Conservation (phyloP, 2,329 filamentous ascomycete species). For the Ophiosphaerella korrae region DNA sequence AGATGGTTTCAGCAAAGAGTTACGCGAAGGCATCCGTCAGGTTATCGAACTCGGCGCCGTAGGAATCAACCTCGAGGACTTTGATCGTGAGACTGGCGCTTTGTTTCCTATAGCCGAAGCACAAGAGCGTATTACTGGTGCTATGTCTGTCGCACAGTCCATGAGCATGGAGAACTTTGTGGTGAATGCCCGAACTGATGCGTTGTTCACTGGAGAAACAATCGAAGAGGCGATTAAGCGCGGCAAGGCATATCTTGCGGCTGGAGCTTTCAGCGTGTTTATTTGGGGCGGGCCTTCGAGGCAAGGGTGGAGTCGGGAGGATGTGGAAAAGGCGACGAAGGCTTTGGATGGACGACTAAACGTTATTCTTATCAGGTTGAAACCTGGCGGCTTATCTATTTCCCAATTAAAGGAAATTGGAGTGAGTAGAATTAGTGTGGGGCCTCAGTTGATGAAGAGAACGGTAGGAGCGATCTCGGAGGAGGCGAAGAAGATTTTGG, state of each 20-base stretch:
- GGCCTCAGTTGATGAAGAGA: slow-evolving; percentile 35
- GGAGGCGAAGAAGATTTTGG: slow-evolving; percentile 26
- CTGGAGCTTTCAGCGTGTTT: slow-evolving; percentile 65
- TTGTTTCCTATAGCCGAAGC: slow-evolving; percentile 54
- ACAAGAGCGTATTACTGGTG: slow-evolving; percentile 53
- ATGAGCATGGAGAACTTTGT: slow-evolving; percentile 55
- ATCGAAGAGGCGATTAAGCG: slow-evolving; percentile 59
- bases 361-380: slow-evolving; percentile 27
- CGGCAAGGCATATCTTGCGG: slow-evolving; percentile 62
- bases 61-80: slow-evolving; percentile 66
- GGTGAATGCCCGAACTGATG: slow-evolving; percentile 61
- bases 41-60: slow-evolving; percentile 60
- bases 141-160: slow-evolving; percentile 51
- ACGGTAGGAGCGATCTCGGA: slow-evolving; percentile 13
- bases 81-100: slow-evolving; percentile 36
- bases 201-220: slow-evolving; percentile 50
- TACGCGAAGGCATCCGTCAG: slow-evolving; percentile 52
- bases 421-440: slow-evolving; percentile 40
- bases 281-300: slow-evolving; percentile 60
- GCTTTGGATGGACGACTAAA: slow-evolving; percentile 36
- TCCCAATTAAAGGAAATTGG: slow-evolving; percentile 36
- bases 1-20: slow-evolving; percentile 61
- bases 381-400: slow-evolving; percentile 25
- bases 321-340: slow-evolving; percentile 25
- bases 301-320: slow-evolving; percentile 40